Conservation (phyloP, 345 rosid genomes). For the Mangifera indica region DNA sequence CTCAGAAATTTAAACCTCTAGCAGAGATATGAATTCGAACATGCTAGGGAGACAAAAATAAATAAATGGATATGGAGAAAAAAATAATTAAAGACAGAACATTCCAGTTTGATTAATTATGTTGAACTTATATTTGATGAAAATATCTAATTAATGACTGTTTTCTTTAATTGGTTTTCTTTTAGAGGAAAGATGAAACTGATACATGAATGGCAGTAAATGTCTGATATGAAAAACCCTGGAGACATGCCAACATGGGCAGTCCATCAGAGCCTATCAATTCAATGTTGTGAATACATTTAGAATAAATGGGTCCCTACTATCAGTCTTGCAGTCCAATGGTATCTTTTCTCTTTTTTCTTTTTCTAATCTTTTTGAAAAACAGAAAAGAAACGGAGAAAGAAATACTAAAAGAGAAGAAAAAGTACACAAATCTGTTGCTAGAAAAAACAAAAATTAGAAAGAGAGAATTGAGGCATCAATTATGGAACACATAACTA, state of each 20-base stretch:
- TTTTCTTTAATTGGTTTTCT: neutral
- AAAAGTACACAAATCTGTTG: conserved; percentile 1
- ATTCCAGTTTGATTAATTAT: too few species aligned
- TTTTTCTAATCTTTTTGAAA: conserved; percentile 11
- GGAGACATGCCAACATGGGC: conserved; percentile 22
- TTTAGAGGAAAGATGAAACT: neutral
- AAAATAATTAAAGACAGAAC: too few species aligned
- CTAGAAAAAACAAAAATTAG: neutral
- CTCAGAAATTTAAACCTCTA: conserved; percentile 5
- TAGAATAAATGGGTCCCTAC: conserved; percentile 26
- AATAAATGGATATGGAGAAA: neutral
- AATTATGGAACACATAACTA: neutral
- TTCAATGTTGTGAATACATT: conserved; percentile 4
- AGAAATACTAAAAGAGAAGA: neutral
- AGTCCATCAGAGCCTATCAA: conserved; percentile 9
- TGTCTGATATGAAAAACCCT: neutral
- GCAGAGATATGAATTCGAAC: neutral
- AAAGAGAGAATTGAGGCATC: neutral
- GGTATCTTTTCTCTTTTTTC: neutral
- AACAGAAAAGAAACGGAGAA: neutral
- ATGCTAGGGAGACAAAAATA: neutral
- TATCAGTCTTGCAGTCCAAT: conserved; percentile 19
- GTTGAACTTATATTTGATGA: neutral
- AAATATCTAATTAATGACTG: too few species aligned
- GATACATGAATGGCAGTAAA: neutral